Conservation (phyloP, 1,139 yeast genomes). For the Suhomyces bolitotheri region DNA sequence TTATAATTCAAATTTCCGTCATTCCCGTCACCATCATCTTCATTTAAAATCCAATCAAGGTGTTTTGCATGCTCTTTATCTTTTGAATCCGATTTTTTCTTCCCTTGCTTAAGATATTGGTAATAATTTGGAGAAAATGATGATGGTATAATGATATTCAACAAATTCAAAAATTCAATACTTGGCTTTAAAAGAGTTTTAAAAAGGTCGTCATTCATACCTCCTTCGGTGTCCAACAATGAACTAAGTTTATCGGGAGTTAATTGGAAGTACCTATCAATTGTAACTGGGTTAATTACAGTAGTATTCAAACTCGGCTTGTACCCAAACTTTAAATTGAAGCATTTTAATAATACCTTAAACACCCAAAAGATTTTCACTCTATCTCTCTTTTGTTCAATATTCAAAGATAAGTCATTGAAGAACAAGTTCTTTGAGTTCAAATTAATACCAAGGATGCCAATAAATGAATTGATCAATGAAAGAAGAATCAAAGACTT, state of each 20-base stretch:
- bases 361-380: constrained; percentile 64
- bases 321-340: constrained; percentile 51
- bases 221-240: constrained; percentile 24
- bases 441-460: constrained; percentile 48
- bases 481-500: constrained; percentile 46
- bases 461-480: constrained; percentile 47
- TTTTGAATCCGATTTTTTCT: constrained; percentile 18
- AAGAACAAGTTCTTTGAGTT: constrained; percentile 48
- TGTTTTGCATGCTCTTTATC: constrained; percentile 29
- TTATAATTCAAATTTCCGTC: constrained; percentile 53
- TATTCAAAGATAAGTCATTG: constrained; percentile 42
- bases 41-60: constrained; percentile 49
- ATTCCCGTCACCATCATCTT: constrained; percentile 53
- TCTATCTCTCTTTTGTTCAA: constrained; percentile 47
- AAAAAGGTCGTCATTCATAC: constrained; percentile 37
- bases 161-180: constrained; percentile 46
- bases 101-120: constrained; percentile 43
- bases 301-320: constrained; percentile 51
- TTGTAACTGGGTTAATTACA: constrained; percentile 51
- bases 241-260: constrained; percentile 49
- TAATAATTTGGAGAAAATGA: constrained; percentile 52
- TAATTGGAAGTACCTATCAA: constrained; percentile 48
- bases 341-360: constrained; percentile 52
- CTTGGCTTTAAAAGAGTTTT: constrained; percentile 44
- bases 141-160: constrained; percentile 50